Evolutionary conservation across 208 protist species (phyloP).

Genomic region (Leishmania aethiopica): DNA sequence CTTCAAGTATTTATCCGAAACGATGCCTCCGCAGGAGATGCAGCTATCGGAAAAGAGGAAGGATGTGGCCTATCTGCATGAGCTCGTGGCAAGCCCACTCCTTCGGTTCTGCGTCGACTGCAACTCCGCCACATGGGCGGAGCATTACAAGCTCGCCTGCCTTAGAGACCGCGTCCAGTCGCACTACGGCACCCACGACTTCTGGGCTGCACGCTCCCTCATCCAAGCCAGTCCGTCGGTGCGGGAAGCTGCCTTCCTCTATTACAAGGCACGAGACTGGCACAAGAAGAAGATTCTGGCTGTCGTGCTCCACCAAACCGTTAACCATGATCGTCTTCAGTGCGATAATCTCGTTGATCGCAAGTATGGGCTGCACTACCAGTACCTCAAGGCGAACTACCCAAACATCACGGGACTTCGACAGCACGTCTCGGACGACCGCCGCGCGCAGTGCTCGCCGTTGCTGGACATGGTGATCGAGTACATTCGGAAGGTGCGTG

Average conservation of each 20-base stretch:
- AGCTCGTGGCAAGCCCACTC: conserved; percentile 51
- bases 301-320: conserved; percentile 39
- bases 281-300: conserved; percentile 21
- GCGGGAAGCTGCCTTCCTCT: conserved; percentile 32
- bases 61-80: conserved; percentile 16
- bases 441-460: conserved; percentile 39
- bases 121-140: conserved; percentile 8
- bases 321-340: conserved; percentile 9
- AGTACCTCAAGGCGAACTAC: conserved; percentile 50
- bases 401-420: conserved; percentile 25
- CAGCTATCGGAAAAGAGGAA: background rate
- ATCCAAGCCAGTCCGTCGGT: conserved; percentile 31
- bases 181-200: conserved; percentile 49
- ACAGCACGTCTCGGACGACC: conserved; percentile 24
- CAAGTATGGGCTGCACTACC: conserved; percentile 51
- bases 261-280: conserved; percentile 19
- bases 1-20: conserved; percentile 14
- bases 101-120: conserved; percentile 51
- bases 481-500: conserved; percentile 20
- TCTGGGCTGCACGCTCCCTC: conserved; percentile 58
- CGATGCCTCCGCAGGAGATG: background rate
- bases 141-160: conserved; percentile 33
- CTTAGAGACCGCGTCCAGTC: conserved; percentile 5
- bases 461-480: conserved; percentile 37
- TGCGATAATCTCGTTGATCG: conserved; percentile 20